Percentiles rank a stretch among this genome's conserved stretches.
Evolutionary conservation across 2,329 filamentous ascomycete genomes (phyloP).

Genomic region (Sarocladiaceae sp.): DNA sequence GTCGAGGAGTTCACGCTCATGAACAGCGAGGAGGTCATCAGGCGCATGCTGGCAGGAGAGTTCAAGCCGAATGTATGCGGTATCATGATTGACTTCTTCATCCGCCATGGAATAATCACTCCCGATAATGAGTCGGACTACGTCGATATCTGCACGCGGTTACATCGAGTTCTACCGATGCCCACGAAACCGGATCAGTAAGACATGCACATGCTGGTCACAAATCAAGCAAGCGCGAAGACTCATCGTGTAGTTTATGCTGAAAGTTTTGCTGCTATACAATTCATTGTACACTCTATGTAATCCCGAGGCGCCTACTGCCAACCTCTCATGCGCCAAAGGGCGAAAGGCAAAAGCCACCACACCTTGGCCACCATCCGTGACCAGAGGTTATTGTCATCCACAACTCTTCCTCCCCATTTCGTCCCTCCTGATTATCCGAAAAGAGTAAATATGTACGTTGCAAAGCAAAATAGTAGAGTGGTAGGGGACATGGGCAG

Average conservation of each 20-base stretch:
- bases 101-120: slow-evolving; percentile 73
- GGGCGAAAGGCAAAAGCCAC: background rate
- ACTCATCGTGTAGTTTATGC: background rate
- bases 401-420: background rate
- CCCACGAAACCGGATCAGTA: slow-evolving; percentile 20
- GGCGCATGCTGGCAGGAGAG: slow-evolving; percentile 59
- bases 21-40: slow-evolving; percentile 54
- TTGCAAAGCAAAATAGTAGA: slow-evolving; percentile 8
- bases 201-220: background rate
- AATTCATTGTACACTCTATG: slow-evolving; percentile 11
- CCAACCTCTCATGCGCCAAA: slow-evolving; percentile 8
- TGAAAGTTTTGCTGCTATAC: slow-evolving; percentile 4
- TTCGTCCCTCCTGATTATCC: background rate
- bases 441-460: slow-evolving; percentile 7
- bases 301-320: slow-evolving; percentile 10
- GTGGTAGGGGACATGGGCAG: background rate
- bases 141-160: slow-evolving; percentile 55
- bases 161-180: slow-evolving; percentile 41
- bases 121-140: slow-evolving; percentile 69
- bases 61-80: slow-evolving; percentile 84
- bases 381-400: background rate
- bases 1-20: slow-evolving; percentile 71
- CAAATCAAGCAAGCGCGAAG: background rate
- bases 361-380: background rate
- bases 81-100: slow-evolving; percentile 76